phyloP scores from a whole-genome alignment of 2,329 filamentous ascomycete genomes.

The Penicillium decumbens region DNA sequence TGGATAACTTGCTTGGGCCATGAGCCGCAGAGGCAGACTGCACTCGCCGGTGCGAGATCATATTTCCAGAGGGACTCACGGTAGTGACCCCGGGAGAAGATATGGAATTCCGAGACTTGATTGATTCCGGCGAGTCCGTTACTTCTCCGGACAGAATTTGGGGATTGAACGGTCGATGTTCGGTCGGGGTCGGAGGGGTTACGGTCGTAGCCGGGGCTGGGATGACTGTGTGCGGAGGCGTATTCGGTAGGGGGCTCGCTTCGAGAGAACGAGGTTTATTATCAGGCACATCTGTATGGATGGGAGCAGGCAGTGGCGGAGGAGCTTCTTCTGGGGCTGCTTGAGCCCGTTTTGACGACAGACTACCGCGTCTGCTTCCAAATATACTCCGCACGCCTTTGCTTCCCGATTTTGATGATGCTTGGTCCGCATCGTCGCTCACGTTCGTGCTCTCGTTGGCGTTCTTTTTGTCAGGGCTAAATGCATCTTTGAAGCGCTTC shows the following conservation, averaged over 20 bases:
- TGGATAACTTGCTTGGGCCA: conserved; percentile 82
- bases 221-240: conserved; percentile 31
- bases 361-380: conserved; percentile 33
- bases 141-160: conserved; percentile 29
- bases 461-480: conserved; percentile 44
- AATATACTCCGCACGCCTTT: conserved; percentile 41
- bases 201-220: conserved; percentile 53
- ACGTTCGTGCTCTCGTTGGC: conserved; percentile 47
- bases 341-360: conserved; percentile 31
- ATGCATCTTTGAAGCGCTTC: conserved; percentile 67
- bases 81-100: conserved; percentile 45
- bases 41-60: conserved; percentile 67
- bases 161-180: conserved; percentile 38
- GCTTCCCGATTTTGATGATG: conserved; percentile 41
- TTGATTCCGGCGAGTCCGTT: conserved; percentile 40
- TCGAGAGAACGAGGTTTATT: conserved; percentile 22
- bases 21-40: conserved; percentile 54
- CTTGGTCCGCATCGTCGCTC: conserved; percentile 47
- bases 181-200: conserved; percentile 61
- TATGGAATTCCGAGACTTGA: conserved; percentile 25
- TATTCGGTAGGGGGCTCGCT: conserved; percentile 27
- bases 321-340: conserved; percentile 24
- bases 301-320: conserved; percentile 33
- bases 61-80: conserved; percentile 61
- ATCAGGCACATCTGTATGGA: conserved; percentile 30